Evolutionary conservation across 768 basidiomycete genomes (phyloP).

Genomic region (Candolleomyces eurysporus): DNA sequence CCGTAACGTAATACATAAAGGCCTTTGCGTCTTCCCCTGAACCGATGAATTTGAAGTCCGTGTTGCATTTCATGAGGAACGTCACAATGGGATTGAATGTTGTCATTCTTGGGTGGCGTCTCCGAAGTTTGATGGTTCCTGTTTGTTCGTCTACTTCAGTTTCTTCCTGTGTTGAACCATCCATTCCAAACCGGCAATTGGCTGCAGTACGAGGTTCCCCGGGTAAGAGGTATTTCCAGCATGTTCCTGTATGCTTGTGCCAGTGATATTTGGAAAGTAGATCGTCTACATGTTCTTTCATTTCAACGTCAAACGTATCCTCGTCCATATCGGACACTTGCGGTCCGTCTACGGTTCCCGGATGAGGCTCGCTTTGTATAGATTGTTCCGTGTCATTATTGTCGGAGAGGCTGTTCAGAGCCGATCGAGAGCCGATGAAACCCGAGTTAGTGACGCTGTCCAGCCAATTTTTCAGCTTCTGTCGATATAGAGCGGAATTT

Average conservation of each 20-base stretch:
- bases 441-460: not conserved
- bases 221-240: not conserved
- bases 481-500: not conserved
- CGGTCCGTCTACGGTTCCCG: not conserved
- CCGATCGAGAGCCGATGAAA: not conserved
- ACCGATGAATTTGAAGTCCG: conserved; percentile 9
- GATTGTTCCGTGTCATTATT: too few relatives aligned
- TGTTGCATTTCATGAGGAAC: conserved; percentile 7
- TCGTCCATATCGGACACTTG: not conserved
- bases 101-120: not conserved
- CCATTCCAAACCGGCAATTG: not conserved
- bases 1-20: conserved; percentile 11
- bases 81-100: not conserved
- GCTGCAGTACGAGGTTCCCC: not conserved
- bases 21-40: conserved; percentile 5
- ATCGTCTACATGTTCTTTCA: not conserved
- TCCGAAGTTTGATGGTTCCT: not conserved
- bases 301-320: not conserved
- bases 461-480: not conserved
- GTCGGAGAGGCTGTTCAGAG: not conserved
- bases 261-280: not conserved
- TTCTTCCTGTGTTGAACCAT: not conserved
- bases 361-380: not conserved
- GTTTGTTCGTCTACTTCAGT: not conserved
- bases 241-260: not conserved